Evolutionary conservation across 2,329 filamentous ascomycete species (phyloP).

Genomic region (Ustilaginoidea virens): DNA sequence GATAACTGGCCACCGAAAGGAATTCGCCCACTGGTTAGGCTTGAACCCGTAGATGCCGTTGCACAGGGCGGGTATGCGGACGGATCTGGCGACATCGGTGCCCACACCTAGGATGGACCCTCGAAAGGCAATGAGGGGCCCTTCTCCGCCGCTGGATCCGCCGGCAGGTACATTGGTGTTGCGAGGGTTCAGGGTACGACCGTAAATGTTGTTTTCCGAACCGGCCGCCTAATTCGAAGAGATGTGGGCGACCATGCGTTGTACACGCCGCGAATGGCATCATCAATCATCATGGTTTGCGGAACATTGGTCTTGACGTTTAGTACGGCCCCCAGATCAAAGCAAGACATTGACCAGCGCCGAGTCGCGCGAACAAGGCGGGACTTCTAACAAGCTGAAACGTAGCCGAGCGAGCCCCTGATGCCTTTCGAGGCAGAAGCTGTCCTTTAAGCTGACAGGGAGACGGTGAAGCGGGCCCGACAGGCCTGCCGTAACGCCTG

Average conservation of each 20-base stretch:
- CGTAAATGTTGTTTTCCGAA: conserved; percentile 23
- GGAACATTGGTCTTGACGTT: conserved; percentile 33
- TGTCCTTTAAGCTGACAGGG: conserved; percentile 13
- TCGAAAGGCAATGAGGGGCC: conserved; percentile 9
- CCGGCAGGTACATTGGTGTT: conserved; percentile 18
- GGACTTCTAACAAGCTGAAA: conserved; percentile 11
- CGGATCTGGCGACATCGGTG: conserved; percentile 24
- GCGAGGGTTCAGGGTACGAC: conserved; percentile 12
- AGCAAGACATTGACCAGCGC: conserved; percentile 11
- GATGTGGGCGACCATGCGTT: background rate
- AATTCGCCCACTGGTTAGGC: conserved; percentile 27
- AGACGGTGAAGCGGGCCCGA: conserved; percentile 11
- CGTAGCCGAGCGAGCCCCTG: conserved; percentile 11
- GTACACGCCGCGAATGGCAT: background rate
- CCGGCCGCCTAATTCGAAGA: conserved; percentile 11
- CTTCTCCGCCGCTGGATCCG: conserved; percentile 11
- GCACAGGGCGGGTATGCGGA: conserved; percentile 35
- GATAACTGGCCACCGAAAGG: conserved; percentile 7
- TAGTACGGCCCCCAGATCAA: conserved; percentile 13
- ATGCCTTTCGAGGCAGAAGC: conserved; percentile 9
- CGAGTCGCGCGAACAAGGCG: conserved; percentile 8
- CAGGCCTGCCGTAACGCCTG: conserved; percentile 4
- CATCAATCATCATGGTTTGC: conserved; percentile 43
- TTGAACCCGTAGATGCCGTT: conserved; percentile 40
- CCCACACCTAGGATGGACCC: conserved; percentile 11